Base-by-base conservation (phyloP, 352 stramenopile species). In the Pythium sp. region DNA sequence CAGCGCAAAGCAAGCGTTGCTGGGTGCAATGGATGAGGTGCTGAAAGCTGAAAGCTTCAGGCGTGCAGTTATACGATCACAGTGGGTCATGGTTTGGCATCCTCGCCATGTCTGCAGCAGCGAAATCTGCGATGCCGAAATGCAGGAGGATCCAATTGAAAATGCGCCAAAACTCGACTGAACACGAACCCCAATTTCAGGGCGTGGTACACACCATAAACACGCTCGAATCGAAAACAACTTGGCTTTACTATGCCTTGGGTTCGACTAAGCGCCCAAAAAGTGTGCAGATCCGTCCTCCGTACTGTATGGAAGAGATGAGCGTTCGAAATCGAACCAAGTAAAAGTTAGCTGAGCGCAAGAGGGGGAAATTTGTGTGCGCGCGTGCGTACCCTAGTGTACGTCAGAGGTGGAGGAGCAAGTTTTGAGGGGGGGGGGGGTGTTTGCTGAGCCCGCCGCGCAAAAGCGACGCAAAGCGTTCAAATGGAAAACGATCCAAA, bases 251-350 rank as follows among this genome's bases (percentile, higher is more conserved):
- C 26, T 60, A 60, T 43, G 18, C 8, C 3, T 3, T 8, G 15
- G 54, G 54, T 43, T 60, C 54, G 54, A 60, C 54, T 60, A 60
- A 60, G 28, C 28, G 54, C 24, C 28, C 5, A 11, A 60, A 41
- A 43, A 14, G n/a, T 26, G 54, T 34, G 32, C 54, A 41, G 28
- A 14, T 60, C 54, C 7, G 49, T 38, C 32, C 32, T 38, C 5
- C 36, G 43, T 51, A 22, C 43, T 51, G 43, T 22, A 22, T 18
- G 18, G 26, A 30, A n/a, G 26, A 15, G 26, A 15, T 58, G 53
- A 32, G 26, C 53, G 53, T 30, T 58, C 43, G 43, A 51, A 55
- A 28, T 60, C 54, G 54, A 60, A 41, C 24, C 54, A 28, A 55
- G n/a, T 7, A 55, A 28, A 8, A 6, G 38, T 46, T 12, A 8